phyloP scores from a whole-genome alignment of 768 basidiomycete species.

The Trametes maxima region DNA sequence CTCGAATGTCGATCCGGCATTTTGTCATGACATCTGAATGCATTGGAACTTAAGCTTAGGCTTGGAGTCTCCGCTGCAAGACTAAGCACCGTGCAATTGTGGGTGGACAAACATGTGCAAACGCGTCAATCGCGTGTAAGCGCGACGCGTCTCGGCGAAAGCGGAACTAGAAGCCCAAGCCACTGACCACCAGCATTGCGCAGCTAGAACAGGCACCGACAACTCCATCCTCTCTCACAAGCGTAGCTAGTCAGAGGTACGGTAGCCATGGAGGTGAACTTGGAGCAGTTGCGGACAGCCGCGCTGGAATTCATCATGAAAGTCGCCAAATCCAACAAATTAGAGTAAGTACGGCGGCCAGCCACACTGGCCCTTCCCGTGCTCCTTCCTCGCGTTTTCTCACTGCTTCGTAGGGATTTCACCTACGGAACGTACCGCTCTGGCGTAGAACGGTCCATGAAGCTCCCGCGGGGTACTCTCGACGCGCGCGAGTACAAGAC shows the following conservation, averaged over 20 bases:
- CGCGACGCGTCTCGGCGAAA: conserved; percentile 12
- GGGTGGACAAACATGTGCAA: conserved; percentile 16
- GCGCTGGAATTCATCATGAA: conserved; percentile 37
- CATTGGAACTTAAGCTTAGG: too few species aligned
- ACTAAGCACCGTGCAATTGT: background rate
- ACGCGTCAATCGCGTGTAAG: conserved; percentile 8
- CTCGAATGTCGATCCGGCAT: too few species aligned
- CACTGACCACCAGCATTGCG: too few species aligned
- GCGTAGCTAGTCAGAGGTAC: background rate
- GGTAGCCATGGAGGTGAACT: conserved; percentile 17
- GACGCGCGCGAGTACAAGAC: conserved; percentile 47
- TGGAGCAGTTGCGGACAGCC: conserved; percentile 35
- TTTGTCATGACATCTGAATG: too few species aligned
- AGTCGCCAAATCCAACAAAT: conserved; percentile 32
- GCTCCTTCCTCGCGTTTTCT: background rate
- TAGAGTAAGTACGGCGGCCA: conserved; percentile 34
- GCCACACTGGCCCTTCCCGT: background rate
- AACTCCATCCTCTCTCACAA: too few species aligned
- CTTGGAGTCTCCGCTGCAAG: too few species aligned
- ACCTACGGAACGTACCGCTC: conserved; percentile 55
- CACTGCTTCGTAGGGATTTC: conserved; percentile 37
- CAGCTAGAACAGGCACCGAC: too few species aligned
- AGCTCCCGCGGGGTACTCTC: conserved; percentile 47
- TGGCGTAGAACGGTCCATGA: conserved; percentile 49
- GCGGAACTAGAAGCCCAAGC: too few species aligned